Conservation (phyloP, 805 yeast genomes). For the Pichia nanzhaoensis region DNA sequence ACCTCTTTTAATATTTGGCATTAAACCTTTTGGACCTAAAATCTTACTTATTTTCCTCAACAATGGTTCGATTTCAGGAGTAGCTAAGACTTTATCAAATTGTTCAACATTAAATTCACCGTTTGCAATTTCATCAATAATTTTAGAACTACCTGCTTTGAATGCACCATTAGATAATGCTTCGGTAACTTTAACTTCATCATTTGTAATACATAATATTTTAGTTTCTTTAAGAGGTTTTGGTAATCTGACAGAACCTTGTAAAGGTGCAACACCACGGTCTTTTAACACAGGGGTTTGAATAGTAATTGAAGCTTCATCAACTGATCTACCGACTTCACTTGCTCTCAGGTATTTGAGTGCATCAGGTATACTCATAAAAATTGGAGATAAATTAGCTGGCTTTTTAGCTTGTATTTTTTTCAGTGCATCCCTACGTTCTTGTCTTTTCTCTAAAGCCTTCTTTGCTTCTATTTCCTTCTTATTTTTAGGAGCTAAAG, state of each 20-base stretch:
- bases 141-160: slow-evolving; percentile 64
- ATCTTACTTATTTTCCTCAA: slow-evolving; percentile 66
- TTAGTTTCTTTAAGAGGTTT: slow-evolving; percentile 60
- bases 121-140: slow-evolving; percentile 53
- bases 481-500: slow-evolving; percentile 23
- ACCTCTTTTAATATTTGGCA: slow-evolving; percentile 83
- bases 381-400: slow-evolving; percentile 48
- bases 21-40: slow-evolving; percentile 82
- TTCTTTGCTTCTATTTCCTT: slow-evolving; percentile 24
- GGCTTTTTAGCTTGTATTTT: slow-evolving; percentile 35
- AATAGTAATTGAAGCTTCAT: slow-evolving; percentile 64
- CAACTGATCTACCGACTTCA: slow-evolving; percentile 77
- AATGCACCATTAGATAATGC: slow-evolving; percentile 57
- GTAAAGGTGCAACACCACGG: slow-evolving; percentile 68
- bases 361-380: slow-evolving; percentile 67
- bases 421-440: slow-evolving; percentile 22
- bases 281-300: slow-evolving; percentile 62
- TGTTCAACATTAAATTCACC: slow-evolving; percentile 36
- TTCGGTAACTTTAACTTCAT: slow-evolving; percentile 43
- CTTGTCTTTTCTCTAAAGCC: slow-evolving; percentile 20
- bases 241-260: slow-evolving; percentile 69
- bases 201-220: slow-evolving; percentile 62
- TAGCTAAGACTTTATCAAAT: slow-evolving; percentile 75
- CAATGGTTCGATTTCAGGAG: slow-evolving; percentile 68
- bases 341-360: slow-evolving; percentile 77